Evolutionary conservation across 202 grass and related monocot genomes (phyloP), one percentile per base, ranked within the genome.

Genomic region (Dendrocalamus latiflorus): DNA sequence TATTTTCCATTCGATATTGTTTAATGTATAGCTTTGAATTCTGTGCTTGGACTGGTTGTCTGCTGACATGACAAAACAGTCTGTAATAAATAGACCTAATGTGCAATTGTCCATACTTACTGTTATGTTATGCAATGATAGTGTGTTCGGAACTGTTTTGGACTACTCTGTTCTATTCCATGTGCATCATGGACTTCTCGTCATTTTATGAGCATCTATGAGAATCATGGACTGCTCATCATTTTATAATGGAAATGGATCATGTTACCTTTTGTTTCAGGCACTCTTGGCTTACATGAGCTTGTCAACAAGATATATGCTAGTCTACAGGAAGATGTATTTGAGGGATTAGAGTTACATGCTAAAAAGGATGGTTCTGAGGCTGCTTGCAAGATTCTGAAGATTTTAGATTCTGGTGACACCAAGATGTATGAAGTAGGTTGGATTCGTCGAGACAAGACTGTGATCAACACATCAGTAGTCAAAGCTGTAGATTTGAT

Each of bases 291-390:
- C 21, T 87, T 97, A 69, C 14, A 75, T 45, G 86, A 91, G 60
- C 85, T 97, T 88, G 68, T 94, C 54, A 60, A 94, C 45, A 89
- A 91, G 68, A 84, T 97, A 76, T 94, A 93, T 66, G 34, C 41
- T 67, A 84, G 76, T 56, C 85, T 94, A 69, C 76, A 90, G 68
- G 89, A 94, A 81, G 67, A 81, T 78, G n/a, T 80, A 42, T 97
- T 90, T 90, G 94, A 97, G 84, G 94, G 91, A 69, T 67, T 88
- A 84, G 84, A 97, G 78, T 80, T 91, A 69, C 77, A 87, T 88
- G 89, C 88, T 51, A 88, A 80, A 68, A 93, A 87, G 81, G 89
- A 90, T 78, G 82, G 90, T 56, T 84, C 80, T 73, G 80, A 67
- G 65, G 75, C 33, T 68, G 80, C 83, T 48, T 97, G 89, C 84